Base-by-base conservation (phyloP, 768 basidiomycete genomes). In the Lanmaoa pseudosensibilis region DNA sequence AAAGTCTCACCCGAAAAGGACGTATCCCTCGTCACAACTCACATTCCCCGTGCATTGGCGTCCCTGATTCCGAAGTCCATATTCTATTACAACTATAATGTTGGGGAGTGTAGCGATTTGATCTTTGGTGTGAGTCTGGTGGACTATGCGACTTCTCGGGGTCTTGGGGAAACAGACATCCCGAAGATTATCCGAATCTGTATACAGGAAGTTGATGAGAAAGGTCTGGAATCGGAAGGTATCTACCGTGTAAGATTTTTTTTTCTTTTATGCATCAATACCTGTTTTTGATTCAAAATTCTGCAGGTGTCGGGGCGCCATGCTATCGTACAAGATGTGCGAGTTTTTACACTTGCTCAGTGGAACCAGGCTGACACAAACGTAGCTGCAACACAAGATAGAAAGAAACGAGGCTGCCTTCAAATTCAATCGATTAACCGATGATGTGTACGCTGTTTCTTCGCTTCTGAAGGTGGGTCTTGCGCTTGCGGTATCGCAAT, bases 81-180 rank as follows among this genome's bases (percentile, higher is more conserved):
- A 37, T 74, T 90, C 64, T 93, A 94, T 72, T 80, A 88, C 64
- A 86, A 90, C 66, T 87, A 83, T 54, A 77, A 80, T 58, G 88
- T 96, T 25, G 94, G 94, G 25, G 85, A 86, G 67, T 97, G 94
- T 66, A 83, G 81, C 50, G 93, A 95, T 70, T 73, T 97, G 25
- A 90, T 95, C 34, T 97, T 96, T 67, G 94, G 94, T 23, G 85
- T 95, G 61, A 87, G 83, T 61, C 74, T 97, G 55, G 86, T 88
- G 39, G 94, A 95, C 66, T 96, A 97, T 66, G 91, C 94, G 16
- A 92, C 88, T 38, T 81, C 90, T 10, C 83, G 92, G 59, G 83
- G 83, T 41, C 74, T 92, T 18, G 76, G 73, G 18, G 92, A 94
- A 58, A 84, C 83, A 12, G 83, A 87, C 10, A 77, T 90, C 33